Conservation (phyloP, 1,139 yeast genomes). For the Yamadazyma sp. region DNA sequence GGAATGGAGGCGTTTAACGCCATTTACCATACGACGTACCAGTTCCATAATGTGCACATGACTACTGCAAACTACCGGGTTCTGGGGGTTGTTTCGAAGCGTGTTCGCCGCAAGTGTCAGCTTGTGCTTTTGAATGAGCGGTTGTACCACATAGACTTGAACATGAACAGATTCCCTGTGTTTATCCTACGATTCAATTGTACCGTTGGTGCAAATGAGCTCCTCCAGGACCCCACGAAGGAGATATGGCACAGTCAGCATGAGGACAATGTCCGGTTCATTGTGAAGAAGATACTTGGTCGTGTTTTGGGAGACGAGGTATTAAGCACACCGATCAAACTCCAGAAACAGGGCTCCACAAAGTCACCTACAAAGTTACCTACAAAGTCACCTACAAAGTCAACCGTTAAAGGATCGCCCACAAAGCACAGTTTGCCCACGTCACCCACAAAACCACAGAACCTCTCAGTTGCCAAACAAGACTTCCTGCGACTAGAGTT, state of each 20-base stretch:
- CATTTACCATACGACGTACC: constrained; percentile 7
- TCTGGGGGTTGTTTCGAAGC: constrained; percentile 28
- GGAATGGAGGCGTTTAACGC: constrained; percentile 6
- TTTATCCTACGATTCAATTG: constrained; percentile 36
- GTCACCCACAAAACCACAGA: background rate
- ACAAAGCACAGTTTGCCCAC: background rate
- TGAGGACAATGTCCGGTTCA: constrained; percentile 24
- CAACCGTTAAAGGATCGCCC: too few relatives aligned
- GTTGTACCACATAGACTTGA: constrained; percentile 17
- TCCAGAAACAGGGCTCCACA: too few relatives aligned
- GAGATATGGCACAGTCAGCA: constrained; percentile 23
- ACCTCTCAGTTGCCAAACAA: background rate
- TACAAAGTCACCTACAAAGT: background rate
- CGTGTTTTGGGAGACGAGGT: constrained; percentile 19
- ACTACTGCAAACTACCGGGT: constrained; percentile 24
- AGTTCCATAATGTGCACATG: constrained; percentile 21
- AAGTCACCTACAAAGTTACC: background rate
- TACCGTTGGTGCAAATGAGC: constrained; percentile 30
- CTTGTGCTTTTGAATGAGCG: constrained; percentile 48
- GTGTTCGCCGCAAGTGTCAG: constrained; percentile 38
- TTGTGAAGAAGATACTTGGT: constrained; percentile 27
- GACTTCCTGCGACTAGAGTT: constrained; percentile 18
- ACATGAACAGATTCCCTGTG: constrained; percentile 29
- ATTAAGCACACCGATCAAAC: background rate
- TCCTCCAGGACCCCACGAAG: constrained; percentile 45